These are phyloP conservation scores for Delitschia confertaspora DNA, from an alignment of 495 filamentous ascomycete genomes.

Conservation along the genomic window DNA sequence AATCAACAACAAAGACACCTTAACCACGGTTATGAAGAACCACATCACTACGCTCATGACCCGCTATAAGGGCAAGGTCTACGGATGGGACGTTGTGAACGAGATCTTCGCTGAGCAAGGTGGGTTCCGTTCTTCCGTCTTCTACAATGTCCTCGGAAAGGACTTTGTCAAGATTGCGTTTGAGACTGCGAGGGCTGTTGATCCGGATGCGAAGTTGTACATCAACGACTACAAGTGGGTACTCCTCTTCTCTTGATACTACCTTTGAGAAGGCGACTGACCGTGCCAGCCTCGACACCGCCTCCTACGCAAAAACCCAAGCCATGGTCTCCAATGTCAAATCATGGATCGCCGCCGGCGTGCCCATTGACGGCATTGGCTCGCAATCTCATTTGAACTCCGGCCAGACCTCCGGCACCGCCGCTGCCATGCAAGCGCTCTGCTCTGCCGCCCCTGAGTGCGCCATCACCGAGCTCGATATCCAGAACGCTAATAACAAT, in stretches of 20 bases:
- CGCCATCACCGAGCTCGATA: conserved; percentile 59
- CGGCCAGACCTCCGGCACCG: conserved; percentile 38
- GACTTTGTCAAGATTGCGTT: conserved; percentile 54
- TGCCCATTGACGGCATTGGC: conserved; percentile 67
- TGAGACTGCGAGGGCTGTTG: conserved; percentile 48
- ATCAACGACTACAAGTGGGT: conserved; percentile 64
- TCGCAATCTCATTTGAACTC: conserved; percentile 53
- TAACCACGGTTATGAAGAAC: conserved; percentile 49
- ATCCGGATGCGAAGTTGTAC: conserved; percentile 53
- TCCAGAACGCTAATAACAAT: conserved; percentile 46
- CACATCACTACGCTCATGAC: conserved; percentile 50
- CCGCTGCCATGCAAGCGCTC: conserved; percentile 49
- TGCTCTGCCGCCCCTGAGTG: conserved; percentile 46
- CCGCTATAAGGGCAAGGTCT: conserved; percentile 55
- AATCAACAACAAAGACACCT: conserved; percentile 42
- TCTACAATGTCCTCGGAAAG: conserved; percentile 51
- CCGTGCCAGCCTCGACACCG: conserved; percentile 33
- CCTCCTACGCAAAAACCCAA: conserved; percentile 46
- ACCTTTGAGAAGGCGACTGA: conserved; percentile 4
- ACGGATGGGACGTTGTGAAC: conserved; percentile 60
- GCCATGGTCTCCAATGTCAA: conserved; percentile 58
- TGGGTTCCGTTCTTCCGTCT: conserved; percentile 46
- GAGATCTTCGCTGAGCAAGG: conserved; percentile 60
- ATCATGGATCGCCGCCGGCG: conserved; percentile 54
- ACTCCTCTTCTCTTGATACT: conserved; percentile 29